These are phyloP conservation scores for Bertia moriformis DNA, from an alignment of 2,329 filamentous ascomycete genomes.

Conservation along the genomic window DNA sequence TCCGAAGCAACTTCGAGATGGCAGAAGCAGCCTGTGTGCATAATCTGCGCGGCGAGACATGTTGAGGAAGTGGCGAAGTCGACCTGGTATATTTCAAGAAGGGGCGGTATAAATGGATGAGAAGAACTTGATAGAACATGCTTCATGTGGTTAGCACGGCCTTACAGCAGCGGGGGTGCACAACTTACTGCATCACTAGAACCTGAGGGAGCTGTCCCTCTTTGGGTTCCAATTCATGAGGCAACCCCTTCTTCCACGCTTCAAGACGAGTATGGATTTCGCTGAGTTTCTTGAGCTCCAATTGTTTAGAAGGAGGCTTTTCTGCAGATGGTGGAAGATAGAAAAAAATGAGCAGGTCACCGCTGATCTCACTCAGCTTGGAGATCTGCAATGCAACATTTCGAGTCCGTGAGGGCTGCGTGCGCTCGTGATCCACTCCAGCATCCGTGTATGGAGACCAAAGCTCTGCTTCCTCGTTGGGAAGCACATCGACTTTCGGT, in stretches of 20 bases:
- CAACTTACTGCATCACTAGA: conserved; percentile 64
- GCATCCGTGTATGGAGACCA: conserved; percentile 85
- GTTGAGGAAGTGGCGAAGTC: conserved; percentile 68
- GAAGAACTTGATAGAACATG: conserved; percentile 9
- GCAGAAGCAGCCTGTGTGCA: conserved; percentile 79
- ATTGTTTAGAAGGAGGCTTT: conserved; percentile 55
- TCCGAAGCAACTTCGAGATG: conserved; percentile 83
- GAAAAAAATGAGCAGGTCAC: conserved; percentile 76
- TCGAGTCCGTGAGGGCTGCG: conserved; percentile 70
- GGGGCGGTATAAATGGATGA: conserved; percentile 88
- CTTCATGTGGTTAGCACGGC: neutral
- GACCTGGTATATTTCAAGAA: conserved; percentile 80
- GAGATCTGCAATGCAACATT: conserved; percentile 71
- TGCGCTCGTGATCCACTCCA: conserved; percentile 57
- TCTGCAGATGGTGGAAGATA: conserved; percentile 66
- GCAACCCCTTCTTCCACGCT: conserved; percentile 72
- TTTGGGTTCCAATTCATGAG: conserved; percentile 73
- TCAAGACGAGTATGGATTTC: conserved; percentile 83
- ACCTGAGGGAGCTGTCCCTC: conserved; percentile 82
- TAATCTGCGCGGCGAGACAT: conserved; percentile 79
- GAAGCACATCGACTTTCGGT: conserved; percentile 81
- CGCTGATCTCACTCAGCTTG: conserved; percentile 81
- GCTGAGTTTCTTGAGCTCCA: conserved; percentile 81
- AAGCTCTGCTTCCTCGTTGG: conserved; percentile 66
- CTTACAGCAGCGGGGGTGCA: neutral